These are phyloP conservation scores for Phaeosphaeria sp. DNA, from an alignment of 2,329 filamentous ascomycete genomes.

Conservation along the genomic window DNA sequence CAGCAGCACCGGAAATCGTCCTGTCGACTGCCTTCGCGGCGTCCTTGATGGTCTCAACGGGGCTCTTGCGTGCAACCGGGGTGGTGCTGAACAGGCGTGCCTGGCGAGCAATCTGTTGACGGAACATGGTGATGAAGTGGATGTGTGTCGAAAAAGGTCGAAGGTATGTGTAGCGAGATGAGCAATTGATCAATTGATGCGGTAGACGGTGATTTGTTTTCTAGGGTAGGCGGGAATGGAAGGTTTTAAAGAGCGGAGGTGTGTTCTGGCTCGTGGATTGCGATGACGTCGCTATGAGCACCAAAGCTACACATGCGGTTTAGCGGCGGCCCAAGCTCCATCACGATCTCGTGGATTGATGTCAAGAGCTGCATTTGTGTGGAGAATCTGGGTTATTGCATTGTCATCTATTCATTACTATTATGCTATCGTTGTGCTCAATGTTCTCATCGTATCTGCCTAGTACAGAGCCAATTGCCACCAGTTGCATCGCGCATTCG, in stretches of 20 bases:
- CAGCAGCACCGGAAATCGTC: slow-evolving; percentile 61
- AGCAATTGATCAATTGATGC: slow-evolving; percentile 6
- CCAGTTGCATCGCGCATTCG: slow-evolving; percentile 58
- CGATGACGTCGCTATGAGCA: slow-evolving; percentile 34
- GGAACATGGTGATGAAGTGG: slow-evolving; percentile 52
- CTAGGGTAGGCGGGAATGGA: slow-evolving; percentile 5
- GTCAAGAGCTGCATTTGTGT: neutral
- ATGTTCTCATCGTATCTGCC: neutral
- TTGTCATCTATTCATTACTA: slow-evolving; percentile 11
- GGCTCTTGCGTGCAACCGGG: slow-evolving; percentile 56
- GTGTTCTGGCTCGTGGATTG: slow-evolving; percentile 3
- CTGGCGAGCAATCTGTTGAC: slow-evolving; percentile 53
- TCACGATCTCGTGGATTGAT: neutral
- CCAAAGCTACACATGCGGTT: slow-evolving; percentile 5
- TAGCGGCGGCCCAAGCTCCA: slow-evolving; percentile 22
- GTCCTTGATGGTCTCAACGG: slow-evolving; percentile 64
- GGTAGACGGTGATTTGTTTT: slow-evolving; percentile 5
- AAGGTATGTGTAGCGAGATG: neutral
- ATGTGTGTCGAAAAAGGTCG: slow-evolving; percentile 2
- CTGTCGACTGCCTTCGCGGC: slow-evolving; percentile 65
- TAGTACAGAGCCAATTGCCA: slow-evolving; percentile 59
- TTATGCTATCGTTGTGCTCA: neutral
- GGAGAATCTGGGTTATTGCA: neutral
- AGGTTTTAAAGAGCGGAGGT: slow-evolving; percentile 24
- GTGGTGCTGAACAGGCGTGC: slow-evolving; percentile 63